A percentile compares a stretch with the other conserved stretches of the same genome.
phyloP scores from a whole-genome alignment of 331 rosid species.

The Pyracantha coccinea region DNA sequence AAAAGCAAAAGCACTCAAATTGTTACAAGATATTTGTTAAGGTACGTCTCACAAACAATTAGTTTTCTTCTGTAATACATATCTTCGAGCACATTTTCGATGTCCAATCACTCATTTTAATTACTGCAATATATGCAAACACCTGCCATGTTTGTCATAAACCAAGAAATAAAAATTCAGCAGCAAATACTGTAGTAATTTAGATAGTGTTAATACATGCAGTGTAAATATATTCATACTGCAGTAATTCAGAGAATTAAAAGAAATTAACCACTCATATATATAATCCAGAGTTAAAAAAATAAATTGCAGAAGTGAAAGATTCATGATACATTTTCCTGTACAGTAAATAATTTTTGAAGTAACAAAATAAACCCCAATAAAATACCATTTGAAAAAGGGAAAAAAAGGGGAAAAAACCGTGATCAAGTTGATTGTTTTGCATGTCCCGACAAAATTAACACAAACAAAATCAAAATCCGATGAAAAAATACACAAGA shows the following conservation, averaged over 20 bases:
- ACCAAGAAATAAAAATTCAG: not conserved
- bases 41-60: not conserved
- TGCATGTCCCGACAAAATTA: constrained; percentile 2
- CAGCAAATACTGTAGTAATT: not conserved
- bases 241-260: not conserved
- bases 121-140: not conserved
- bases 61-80: not conserved
- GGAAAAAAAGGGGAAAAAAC: constrained; percentile 1
- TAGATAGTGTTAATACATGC: too few relatives aligned
- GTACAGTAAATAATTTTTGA: not conserved
- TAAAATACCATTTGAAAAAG: not conserved
- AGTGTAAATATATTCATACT: not conserved
- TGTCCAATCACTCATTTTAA: not conserved
- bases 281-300: not conserved
- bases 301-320: not conserved
- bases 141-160: not conserved
- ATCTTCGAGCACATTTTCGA: not conserved
- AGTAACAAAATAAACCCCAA: not conserved
- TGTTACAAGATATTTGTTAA: not conserved
- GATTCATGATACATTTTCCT: not conserved
- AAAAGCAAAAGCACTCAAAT: not conserved
- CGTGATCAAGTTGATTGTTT: not conserved
- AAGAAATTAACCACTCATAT: not conserved
- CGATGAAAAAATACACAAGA: not conserved
- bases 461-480: not conserved